These are phyloP conservation scores for Rhodotorula glutinis DNA, from an alignment of 1,284 basidiomycete species.

Conservation along the genomic window DNA sequence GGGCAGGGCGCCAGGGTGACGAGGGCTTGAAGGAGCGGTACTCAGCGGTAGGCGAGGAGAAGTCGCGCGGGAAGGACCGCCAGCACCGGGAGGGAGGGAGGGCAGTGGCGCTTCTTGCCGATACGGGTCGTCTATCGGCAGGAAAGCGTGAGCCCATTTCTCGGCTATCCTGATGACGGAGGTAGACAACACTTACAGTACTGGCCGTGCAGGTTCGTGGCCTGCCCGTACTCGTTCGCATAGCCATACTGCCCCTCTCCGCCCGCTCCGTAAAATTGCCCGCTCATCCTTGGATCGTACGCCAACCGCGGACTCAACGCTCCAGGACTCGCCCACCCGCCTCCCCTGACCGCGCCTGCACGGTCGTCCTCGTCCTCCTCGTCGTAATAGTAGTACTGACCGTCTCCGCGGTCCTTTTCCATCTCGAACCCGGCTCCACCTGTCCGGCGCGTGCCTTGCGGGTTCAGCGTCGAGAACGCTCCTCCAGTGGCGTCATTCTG, in stretches of 20 bases:
- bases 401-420: conserved; percentile 33
- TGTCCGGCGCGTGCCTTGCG: conserved; percentile 40
- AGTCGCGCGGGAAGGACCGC: conserved; percentile 33
- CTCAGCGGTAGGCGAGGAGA: conserved; percentile 9
- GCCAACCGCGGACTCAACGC: background rate
- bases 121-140: conserved; percentile 15
- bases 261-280: conserved; percentile 11
- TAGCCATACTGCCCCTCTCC: background rate
- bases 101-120: background rate
- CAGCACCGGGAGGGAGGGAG: conserved; percentile 10
- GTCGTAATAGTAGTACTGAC: conserved; percentile 16
- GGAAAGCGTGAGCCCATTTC: background rate
- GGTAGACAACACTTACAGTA: conserved; percentile 3
- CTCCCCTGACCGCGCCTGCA: background rate
- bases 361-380: conserved; percentile 10
- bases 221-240: background rate
- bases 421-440: conserved; percentile 40
- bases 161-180: too few species aligned
- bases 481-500: conserved; percentile 29
- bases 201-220: background rate
- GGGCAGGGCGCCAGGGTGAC: background rate
- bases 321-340: background rate
- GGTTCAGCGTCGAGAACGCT: conserved; percentile 38
- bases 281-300: conserved; percentile 11
- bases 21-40: background rate